These are phyloP conservation scores for Oryza nivara DNA, from an alignment of 176 grass and related monocot genomes.

Conservation along the genomic window DNA sequence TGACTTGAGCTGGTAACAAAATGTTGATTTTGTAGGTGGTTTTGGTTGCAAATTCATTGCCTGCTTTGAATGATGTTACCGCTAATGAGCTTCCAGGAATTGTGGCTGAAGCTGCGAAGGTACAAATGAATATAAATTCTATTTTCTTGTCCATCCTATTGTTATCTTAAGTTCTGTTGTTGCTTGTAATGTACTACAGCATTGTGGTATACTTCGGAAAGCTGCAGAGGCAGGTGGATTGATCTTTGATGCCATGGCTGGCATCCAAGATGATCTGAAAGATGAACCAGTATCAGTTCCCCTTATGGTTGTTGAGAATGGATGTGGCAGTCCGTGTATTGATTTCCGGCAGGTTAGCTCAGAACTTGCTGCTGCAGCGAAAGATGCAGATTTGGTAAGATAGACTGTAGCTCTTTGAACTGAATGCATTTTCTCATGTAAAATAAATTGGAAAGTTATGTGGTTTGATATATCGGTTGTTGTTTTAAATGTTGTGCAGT, in stretches of 20 bases:
- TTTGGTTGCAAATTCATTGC: slow-evolving; percentile 91
- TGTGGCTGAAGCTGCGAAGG: slow-evolving; percentile 97
- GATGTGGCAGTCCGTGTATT: slow-evolving; percentile 87
- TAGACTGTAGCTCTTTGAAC: slow-evolving; percentile 9
- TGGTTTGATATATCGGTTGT: slow-evolving; percentile 33
- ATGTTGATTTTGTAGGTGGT: slow-evolving; percentile 71
- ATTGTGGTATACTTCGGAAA: slow-evolving; percentile 85
- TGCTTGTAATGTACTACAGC: slow-evolving; percentile 51
- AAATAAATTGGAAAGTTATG: slow-evolving; percentile 19
- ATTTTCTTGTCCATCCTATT: slow-evolving; percentile 4
- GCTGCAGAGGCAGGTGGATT: slow-evolving; percentile 94
- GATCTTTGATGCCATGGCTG: slow-evolving; percentile 90
- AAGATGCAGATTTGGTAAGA: slow-evolving; percentile 90
- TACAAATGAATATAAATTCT: slow-evolving; percentile 31
- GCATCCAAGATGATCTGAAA: slow-evolving; percentile 78
- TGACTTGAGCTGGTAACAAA: slow-evolving; percentile 1
- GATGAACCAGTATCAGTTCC: slow-evolving; percentile 62
- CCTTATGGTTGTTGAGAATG: slow-evolving; percentile 94
- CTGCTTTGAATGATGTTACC: slow-evolving; percentile 93
- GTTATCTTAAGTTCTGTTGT: slow-evolving; percentile 30
- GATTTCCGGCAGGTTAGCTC: slow-evolving; percentile 97
- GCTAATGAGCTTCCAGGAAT: slow-evolving; percentile 95
- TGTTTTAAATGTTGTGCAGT: slow-evolving; percentile 43
- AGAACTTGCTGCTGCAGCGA: slow-evolving; percentile 82
- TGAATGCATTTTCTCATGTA: slow-evolving; percentile 24